These are phyloP conservation scores for Ocimum tenuiflorum DNA, from an alignment of 257 asterid species.

Conservation along the genomic window DNA sequence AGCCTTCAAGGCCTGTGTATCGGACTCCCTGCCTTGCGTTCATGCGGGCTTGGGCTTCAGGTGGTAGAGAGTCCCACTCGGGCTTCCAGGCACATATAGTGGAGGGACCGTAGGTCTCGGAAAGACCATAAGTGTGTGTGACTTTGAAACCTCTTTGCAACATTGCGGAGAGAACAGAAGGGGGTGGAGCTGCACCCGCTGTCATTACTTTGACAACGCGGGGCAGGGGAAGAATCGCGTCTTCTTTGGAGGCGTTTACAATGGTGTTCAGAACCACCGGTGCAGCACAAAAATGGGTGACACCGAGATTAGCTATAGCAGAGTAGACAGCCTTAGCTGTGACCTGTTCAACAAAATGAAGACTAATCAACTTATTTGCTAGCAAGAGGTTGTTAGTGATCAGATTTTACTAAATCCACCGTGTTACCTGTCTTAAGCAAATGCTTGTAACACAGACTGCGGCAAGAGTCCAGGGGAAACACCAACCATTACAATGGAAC, in stretches of 20 bases:
- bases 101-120: conserved; percentile 88
- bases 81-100: conserved; percentile 92
- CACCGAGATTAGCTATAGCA: conserved; percentile 73
- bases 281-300: conserved; percentile 94
- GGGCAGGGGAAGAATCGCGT: conserved; percentile 66
- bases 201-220: conserved; percentile 77
- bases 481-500: conserved; percentile 98
- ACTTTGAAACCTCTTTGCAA: conserved; percentile 68
- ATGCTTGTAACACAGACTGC: conserved; percentile 75
- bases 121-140: conserved; percentile 87
- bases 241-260: conserved; percentile 56
- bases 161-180: conserved; percentile 69
- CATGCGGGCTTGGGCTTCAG: conserved; percentile 59
- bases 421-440: conserved; percentile 79
- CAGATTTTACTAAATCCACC: background rate
- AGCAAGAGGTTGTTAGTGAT: background rate
- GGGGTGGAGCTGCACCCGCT: conserved; percentile 96
- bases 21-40: conserved; percentile 81
- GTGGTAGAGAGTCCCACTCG: conserved; percentile 80
- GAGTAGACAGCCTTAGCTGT: conserved; percentile 77
- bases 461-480: conserved; percentile 88
- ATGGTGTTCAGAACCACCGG: conserved; percentile 83
- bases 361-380: background rate
- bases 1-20: conserved; percentile 61
- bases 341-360: conserved; percentile 36